Conservation (phyloP, 257 asterid genomes). For the Nicotiana obtusifolia region DNA sequence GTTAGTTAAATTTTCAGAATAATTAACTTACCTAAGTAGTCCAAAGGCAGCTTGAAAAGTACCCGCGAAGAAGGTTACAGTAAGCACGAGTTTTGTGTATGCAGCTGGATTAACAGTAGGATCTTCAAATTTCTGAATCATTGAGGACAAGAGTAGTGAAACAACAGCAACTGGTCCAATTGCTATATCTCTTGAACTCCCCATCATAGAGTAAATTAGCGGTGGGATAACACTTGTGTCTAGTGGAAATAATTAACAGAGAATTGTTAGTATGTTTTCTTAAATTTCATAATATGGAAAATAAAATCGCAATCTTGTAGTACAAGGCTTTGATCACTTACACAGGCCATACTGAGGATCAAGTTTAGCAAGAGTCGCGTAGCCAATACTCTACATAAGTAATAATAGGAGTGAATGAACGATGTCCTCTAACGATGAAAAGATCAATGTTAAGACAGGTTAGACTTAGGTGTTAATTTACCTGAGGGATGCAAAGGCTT, state of each 20-base stretch:
- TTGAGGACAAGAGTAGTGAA: slow-evolving; percentile 31
- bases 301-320: not conserved
- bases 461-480: not conserved
- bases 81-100: slow-evolving; percentile 56
- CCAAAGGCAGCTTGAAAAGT: slow-evolving; percentile 59
- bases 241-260: not conserved
- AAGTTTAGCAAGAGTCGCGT: slow-evolving; percentile 38
- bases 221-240: slow-evolving; percentile 47
- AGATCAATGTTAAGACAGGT: not conserved
- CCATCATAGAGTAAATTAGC: slow-evolving; percentile 32
- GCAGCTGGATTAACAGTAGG: slow-evolving; percentile 34
- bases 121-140: slow-evolving; percentile 31
- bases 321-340: slow-evolving; percentile 14
- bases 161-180: slow-evolving; percentile 47
- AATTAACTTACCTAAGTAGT: slow-evolving; percentile 39
- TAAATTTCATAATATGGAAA: not conserved
- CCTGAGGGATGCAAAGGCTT: slow-evolving; percentile 48
- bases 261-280: not conserved
- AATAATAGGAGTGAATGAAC: not conserved
- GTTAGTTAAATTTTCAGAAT: not conserved
- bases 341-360: slow-evolving; percentile 45
- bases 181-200: slow-evolving; percentile 42
- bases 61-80: slow-evolving; percentile 65
- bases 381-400: slow-evolving; percentile 30
- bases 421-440: no score